phyloP scores from a whole-genome alignment of 129 eudicot genomes.

The Helianthus annuus region DNA sequence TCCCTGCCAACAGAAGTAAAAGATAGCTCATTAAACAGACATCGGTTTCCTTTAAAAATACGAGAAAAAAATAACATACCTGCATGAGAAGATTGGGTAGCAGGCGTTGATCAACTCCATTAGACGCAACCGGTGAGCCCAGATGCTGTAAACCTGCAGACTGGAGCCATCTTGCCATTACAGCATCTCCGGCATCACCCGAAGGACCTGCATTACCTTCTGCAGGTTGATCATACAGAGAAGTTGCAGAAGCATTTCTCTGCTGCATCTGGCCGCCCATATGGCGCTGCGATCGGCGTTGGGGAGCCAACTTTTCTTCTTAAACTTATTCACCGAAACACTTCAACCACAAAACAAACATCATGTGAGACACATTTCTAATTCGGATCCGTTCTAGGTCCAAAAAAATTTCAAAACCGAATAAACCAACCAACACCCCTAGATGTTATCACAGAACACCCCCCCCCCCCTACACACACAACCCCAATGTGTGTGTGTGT shows the following conservation, averaged over 20 bases:
- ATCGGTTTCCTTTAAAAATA: background rate
- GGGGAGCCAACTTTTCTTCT: constrained; percentile 80
- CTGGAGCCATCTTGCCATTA: constrained; percentile 99
- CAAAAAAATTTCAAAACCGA: no score
- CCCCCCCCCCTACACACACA: no score
- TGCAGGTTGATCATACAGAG: constrained; percentile 91
- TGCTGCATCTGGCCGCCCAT: constrained; percentile 99
- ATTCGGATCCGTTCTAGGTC: no score
- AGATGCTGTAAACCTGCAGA: constrained; percentile 99
- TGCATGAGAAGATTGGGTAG: constrained; percentile 93
- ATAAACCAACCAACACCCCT: no score
- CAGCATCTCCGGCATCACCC: constrained; percentile 91
- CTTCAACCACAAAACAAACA: constrained; percentile 26
- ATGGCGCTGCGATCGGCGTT: constrained; percentile 97
- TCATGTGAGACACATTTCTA: no score
- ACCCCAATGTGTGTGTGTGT: no score
- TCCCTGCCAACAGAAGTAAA: constrained; percentile 57
- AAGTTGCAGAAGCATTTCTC: constrained; percentile 83
- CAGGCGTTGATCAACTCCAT: constrained; percentile 62
- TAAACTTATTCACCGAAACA: constrained; percentile 16
- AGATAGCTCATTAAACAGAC: constrained; percentile 20
- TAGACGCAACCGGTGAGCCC: constrained; percentile 95
- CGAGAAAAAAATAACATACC: constrained; percentile 41
- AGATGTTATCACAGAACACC: no score
- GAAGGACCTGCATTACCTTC: constrained; percentile 55